These are phyloP conservation scores for Sugiyamaella mastotermitis DNA, from an alignment of 805 yeast genomes.

Conservation along the genomic window DNA sequence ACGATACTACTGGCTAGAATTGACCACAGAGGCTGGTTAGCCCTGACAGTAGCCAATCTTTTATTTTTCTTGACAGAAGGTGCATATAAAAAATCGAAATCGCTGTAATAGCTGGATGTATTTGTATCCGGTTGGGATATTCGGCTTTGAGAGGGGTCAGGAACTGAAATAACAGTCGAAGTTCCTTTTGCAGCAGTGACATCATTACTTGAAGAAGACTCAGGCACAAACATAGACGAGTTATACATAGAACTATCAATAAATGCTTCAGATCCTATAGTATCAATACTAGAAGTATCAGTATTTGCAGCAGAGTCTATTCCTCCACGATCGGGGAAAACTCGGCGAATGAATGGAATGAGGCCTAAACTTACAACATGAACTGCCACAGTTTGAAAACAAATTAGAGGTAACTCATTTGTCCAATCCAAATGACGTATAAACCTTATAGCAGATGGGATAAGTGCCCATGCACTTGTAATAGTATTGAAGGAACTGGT, in stretches of 20 bases:
- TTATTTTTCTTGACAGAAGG: slow-evolving; percentile 25
- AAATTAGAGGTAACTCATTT: slow-evolving; percentile 20
- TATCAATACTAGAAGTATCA: slow-evolving; percentile 16
- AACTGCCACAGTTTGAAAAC: slow-evolving; percentile 28
- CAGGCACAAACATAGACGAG: not conserved
- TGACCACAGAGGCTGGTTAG: slow-evolving; percentile 32
- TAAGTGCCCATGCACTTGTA: slow-evolving; percentile 19
- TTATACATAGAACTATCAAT: slow-evolving; percentile 1
- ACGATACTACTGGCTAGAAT: slow-evolving; percentile 29
- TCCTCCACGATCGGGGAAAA: slow-evolving; percentile 20
- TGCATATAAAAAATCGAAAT: slow-evolving; percentile 18
- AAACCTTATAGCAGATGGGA: slow-evolving; percentile 15
- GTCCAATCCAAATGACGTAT: slow-evolving; percentile 26
- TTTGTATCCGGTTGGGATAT: slow-evolving; percentile 1
- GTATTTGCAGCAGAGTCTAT: slow-evolving; percentile 10
- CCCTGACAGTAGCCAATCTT: slow-evolving; percentile 21
- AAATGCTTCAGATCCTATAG: slow-evolving; percentile 3
- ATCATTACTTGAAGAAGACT: not conserved
- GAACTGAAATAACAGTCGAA: slow-evolving; percentile 6
- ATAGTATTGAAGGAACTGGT: slow-evolving; percentile 15
- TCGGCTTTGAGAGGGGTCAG: slow-evolving; percentile 2
- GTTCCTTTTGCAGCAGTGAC: not conserved
- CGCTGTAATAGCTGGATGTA: slow-evolving; percentile 7
- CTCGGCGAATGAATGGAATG: slow-evolving; percentile 23
- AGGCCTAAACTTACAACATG: slow-evolving; percentile 29